phyloP scores from a whole-genome alignment of 2,329 filamentous ascomycete species.

The Orbilia javanica region DNA sequence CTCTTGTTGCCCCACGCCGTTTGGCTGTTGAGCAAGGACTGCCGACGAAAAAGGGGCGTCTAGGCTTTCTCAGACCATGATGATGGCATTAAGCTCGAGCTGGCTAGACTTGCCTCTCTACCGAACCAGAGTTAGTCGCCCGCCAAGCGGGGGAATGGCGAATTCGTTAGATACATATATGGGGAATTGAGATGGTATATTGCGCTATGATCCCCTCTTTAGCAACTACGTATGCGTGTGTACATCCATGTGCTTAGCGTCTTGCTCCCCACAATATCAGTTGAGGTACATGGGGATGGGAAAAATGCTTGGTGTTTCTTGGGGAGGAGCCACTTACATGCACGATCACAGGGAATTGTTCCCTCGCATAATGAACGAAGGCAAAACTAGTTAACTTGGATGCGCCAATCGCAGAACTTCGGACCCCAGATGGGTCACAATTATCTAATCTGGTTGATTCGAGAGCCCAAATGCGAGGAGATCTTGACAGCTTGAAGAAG shows the following conservation, averaged over 20 bases:
- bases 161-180: background rate
- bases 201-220: constrained; percentile 20
- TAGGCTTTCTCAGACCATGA: constrained; percentile 20
- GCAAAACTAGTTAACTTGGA: background rate
- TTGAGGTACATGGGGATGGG: constrained; percentile 15
- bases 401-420: constrained; percentile 10
- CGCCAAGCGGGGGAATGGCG: constrained; percentile 12
- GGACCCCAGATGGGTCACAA: background rate
- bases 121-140: constrained; percentile 4
- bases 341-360: constrained; percentile 6
- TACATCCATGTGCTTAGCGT: too few relatives aligned
- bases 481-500: constrained; percentile 32
- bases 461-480: background rate
- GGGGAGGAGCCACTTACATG: background rate
- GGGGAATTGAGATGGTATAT: constrained; percentile 13
- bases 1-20: constrained; percentile 10
- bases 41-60: constrained; percentile 23
- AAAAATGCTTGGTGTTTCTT: constrained; percentile 40
- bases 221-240: background rate
- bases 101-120: constrained; percentile 8
- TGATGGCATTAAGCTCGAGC: constrained; percentile 11
- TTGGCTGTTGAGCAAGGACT: constrained; percentile 7
- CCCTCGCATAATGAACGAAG: background rate
- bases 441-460: constrained; percentile 1
- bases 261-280: constrained; percentile 40